phyloP scores from a whole-genome alignment of 441 rosid species.

The Melastoma candidum region DNA sequence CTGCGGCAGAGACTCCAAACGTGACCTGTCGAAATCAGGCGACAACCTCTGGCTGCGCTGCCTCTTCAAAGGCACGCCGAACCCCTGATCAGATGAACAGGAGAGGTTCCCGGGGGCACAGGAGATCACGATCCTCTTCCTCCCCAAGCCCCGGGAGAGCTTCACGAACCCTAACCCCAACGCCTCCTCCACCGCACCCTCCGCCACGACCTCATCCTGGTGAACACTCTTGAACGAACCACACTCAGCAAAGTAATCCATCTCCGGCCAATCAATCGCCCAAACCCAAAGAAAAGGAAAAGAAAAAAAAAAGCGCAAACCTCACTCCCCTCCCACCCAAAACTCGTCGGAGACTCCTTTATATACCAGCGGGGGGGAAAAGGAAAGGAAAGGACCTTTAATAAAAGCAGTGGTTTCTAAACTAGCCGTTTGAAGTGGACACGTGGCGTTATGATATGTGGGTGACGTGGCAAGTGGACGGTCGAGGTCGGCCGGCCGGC shows the following conservation, averaged over 20 bases:
- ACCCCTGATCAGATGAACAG: constrained; percentile 3
- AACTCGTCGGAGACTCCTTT: background rate
- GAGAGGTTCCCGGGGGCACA: constrained; percentile 14
- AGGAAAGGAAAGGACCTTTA: background rate
- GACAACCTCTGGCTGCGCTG: constrained; percentile 17
- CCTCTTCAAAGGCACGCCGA: constrained; percentile 37
- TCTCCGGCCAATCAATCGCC: too few species aligned
- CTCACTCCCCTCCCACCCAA: background rate
- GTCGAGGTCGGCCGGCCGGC: constrained; percentile 28
- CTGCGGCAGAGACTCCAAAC: constrained; percentile 59
- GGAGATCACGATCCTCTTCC: constrained; percentile 57
- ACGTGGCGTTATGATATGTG: constrained; percentile 24
- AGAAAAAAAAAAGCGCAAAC: too few species aligned
- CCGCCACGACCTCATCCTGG: background rate
- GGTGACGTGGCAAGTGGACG: constrained; percentile 33
- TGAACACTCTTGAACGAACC: constrained; percentile 27
- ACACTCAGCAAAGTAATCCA: constrained; percentile 11
- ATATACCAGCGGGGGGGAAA: constrained; percentile 28
- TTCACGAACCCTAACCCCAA: constrained; percentile 36
- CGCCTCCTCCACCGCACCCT: constrained; percentile 19
- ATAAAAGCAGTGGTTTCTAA: background rate
- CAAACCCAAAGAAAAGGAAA: too few species aligned
- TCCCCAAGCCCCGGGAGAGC: constrained; percentile 44
- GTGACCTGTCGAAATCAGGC: constrained; percentile 24
- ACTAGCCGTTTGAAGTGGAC: constrained; percentile 46